Conservation (phyloP, 495 filamentous ascomycete species). For the Viridothelium virens region DNA sequence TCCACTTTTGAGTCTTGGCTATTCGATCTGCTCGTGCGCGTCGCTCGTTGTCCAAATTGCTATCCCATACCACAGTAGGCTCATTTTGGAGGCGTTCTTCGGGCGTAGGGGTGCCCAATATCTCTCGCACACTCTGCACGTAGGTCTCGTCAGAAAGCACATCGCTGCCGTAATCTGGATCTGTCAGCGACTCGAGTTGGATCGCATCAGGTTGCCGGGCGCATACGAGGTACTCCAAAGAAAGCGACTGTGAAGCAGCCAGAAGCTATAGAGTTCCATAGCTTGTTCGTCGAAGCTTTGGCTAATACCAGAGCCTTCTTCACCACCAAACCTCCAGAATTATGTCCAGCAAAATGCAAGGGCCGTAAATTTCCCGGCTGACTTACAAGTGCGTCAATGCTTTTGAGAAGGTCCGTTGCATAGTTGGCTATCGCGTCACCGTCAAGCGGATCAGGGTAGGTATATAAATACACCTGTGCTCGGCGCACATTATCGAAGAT, state of each 20-base stretch:
- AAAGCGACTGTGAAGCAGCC: conserved; percentile 4
- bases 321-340: background rate
- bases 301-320: conserved; percentile 5
- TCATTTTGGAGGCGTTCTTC: background rate
- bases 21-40: background rate
- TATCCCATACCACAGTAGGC: background rate
- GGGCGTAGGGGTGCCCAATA: background rate
- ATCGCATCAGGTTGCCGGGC: background rate
- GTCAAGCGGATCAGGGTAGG: background rate
- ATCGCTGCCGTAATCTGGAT: conserved; percentile 5
- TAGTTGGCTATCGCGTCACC: background rate
- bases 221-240: conserved; percentile 2
- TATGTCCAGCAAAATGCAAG: background rate
- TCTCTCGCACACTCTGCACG: background rate
- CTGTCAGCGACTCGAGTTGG: background rate
- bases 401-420: background rate
- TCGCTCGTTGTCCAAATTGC: background rate
- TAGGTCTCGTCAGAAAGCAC: conserved; percentile 7
- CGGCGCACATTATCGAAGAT: conserved; percentile 3
- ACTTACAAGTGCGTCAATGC: background rate
- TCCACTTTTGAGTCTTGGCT: background rate
- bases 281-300: conserved; percentile 2
- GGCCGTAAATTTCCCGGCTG: background rate
- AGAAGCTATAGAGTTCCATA: background rate
- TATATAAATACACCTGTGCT: background rate